Evolutionary conservation across 2,329 filamentous ascomycete genomes (phyloP), one percentile per base, ranked within the genome.

Genomic region (Zasmidium citrigriseum): DNA sequence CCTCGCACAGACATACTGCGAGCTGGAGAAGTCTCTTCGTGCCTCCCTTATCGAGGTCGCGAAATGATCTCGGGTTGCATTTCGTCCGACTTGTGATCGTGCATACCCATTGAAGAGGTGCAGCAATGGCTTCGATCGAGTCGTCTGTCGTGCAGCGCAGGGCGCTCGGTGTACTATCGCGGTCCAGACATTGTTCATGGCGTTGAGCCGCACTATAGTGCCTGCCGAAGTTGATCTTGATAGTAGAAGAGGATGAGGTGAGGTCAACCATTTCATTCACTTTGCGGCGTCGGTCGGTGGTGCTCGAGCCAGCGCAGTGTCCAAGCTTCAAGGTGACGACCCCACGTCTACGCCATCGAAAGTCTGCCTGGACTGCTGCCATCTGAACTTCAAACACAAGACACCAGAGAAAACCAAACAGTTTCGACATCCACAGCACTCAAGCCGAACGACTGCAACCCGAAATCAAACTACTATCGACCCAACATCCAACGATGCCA

Each of bases 121-220:
- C 38, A 69, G 60, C 7, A 71, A 55, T 11, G 67, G 69, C 52
- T 59, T 61, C 21, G 62, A 55, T 25, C 56, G 61, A 29, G 56
- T n/a, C n/a, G n/a, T 52, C 50, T 54, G 55, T 27, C 59, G 64
- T 34, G 59, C 57, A 16, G 60, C 58, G 50, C 64, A 64, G 14
- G 67, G 66, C 58, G 65, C 65, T 38, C 64, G 46, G 18, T 62
- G 61, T 48, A 63, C 70, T 68, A 72, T 64, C 62, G 69, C 57
- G 10, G 63, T 62, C 69, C 70, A 72, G 14, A 67, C 71, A 71
- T 71, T 63, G 59, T 64, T 72, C 72, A 74, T 73, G 16, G 23
- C 23, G 29, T 38, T 10, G n/a, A 11, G 20, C 20, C 20, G 45
- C 10, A 18, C 10, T 52, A 34, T 45, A 18, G 1, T 47, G 25